These are phyloP conservation scores for Rasamsonia emersonii DNA, from an alignment of 2,329 filamentous ascomycete species.

Conservation along the genomic window DNA sequence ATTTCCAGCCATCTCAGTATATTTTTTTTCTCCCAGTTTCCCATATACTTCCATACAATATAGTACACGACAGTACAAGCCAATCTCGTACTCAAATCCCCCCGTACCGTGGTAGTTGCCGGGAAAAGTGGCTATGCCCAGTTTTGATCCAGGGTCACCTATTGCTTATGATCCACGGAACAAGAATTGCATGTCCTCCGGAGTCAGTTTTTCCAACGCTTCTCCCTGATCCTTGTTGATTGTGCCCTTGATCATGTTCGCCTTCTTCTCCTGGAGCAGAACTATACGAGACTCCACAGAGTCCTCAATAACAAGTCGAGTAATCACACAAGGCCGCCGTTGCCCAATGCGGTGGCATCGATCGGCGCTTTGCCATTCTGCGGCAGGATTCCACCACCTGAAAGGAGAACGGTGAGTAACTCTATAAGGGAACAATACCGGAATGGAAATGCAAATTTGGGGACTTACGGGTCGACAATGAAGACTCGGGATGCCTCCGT, in stretches of 20 bases:
- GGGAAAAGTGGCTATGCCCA: too few species aligned
- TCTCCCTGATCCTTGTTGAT: conserved; percentile 80
- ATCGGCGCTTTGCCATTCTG: conserved; percentile 97
- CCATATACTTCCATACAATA: too few species aligned
- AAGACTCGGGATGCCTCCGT: conserved; percentile 93
- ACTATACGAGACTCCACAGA: conserved; percentile 96
- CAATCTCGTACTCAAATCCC: too few species aligned
- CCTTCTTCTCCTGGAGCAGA: conserved; percentile 94
- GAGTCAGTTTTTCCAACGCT: conserved; percentile 82
- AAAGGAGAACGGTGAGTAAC: conserved; percentile 18
- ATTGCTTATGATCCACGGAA: conserved; percentile 69
- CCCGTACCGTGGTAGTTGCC: too few species aligned
- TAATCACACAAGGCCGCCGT: conserved; percentile 86
- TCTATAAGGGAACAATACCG: background rate
- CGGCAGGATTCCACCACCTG: conserved; percentile 99
- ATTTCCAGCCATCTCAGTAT: too few species aligned
- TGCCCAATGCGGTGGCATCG: conserved; percentile 92
- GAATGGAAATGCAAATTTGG: background rate
- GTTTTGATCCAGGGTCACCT: too few species aligned
- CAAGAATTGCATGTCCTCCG: conserved; percentile 90
- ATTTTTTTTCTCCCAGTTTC: too few species aligned
- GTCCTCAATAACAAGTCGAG: conserved; percentile 90
- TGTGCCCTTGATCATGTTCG: conserved; percentile 93
- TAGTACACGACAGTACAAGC: too few species aligned
- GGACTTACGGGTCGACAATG: conserved; percentile 83